Evolutionary conservation across 2,329 filamentous ascomycete species (phyloP).

Genomic region (Sarocladium kiliense): DNA sequence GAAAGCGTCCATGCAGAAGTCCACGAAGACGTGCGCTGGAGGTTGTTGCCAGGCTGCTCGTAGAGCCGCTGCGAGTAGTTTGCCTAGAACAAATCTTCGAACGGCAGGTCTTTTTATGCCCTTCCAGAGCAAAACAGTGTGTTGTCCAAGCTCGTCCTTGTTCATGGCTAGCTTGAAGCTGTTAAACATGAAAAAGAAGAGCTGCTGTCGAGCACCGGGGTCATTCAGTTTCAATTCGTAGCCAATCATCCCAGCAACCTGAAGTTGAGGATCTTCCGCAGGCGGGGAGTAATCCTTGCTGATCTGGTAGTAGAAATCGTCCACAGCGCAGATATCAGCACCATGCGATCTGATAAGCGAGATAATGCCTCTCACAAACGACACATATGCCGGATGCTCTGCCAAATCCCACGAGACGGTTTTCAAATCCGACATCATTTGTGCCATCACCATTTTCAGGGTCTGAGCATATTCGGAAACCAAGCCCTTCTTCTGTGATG

Average conservation of each 20-base stretch:
- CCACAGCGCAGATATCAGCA: slow-evolving; percentile 47
- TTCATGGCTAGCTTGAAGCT: slow-evolving; percentile 51
- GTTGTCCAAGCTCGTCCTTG: slow-evolving; percentile 41
- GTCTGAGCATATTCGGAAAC: slow-evolving; percentile 36
- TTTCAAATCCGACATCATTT: slow-evolving; percentile 46
- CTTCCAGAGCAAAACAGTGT: slow-evolving; percentile 38
- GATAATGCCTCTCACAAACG: slow-evolving; percentile 47
- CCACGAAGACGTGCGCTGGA: neutral
- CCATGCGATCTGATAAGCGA: slow-evolving; percentile 49
- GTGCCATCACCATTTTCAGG: slow-evolving; percentile 45
- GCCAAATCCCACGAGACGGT: slow-evolving; percentile 26
- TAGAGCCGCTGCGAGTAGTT: slow-evolving; percentile 51
- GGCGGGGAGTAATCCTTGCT: slow-evolving; percentile 52
- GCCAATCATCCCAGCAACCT: slow-evolving; percentile 49
- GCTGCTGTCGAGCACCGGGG: slow-evolving; percentile 36
- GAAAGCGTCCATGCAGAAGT: neutral
- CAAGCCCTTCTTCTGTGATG: slow-evolving; percentile 28
- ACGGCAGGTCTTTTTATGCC: slow-evolving; percentile 44
- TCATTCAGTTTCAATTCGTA: slow-evolving; percentile 51
- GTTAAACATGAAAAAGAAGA: slow-evolving; percentile 54
- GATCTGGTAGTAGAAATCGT: slow-evolving; percentile 52
- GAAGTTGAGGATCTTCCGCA: slow-evolving; percentile 49
- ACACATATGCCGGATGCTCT: slow-evolving; percentile 42
- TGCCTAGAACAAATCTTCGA: slow-evolving; percentile 41
- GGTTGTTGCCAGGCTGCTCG: slow-evolving; percentile 19